phyloP scores from a whole-genome alignment of 2,329 filamentous ascomycete species.

The Blastomyces percursus region DNA sequence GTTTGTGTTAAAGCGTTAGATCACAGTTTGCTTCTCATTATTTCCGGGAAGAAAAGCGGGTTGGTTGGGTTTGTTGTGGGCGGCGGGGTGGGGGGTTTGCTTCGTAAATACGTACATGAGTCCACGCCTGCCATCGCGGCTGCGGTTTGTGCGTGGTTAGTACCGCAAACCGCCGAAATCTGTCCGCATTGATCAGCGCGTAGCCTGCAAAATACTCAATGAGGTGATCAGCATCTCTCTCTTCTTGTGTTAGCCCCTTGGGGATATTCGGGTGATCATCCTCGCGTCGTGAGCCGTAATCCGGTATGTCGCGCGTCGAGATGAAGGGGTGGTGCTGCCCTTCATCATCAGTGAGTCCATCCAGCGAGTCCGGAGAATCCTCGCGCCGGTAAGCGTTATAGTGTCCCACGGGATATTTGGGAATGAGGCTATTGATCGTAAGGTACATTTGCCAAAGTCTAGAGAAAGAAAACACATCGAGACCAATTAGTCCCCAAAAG shows the following conservation, averaged over 20 bases:
- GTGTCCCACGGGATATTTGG: constrained; percentile 10
- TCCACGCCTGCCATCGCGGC: constrained; percentile 23
- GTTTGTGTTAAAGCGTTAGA: neutral
- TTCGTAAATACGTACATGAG: constrained; percentile 18
- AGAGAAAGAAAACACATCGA: neutral
- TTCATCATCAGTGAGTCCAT: constrained; percentile 18
- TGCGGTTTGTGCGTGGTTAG: constrained; percentile 19
- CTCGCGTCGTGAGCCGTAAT: constrained; percentile 22
- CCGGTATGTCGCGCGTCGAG: constrained; percentile 19
- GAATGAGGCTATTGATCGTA: constrained; percentile 21
- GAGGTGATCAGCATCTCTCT: constrained; percentile 27
- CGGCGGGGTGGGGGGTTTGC: neutral
- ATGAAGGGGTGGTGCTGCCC: constrained; percentile 21
- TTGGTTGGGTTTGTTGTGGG: too few species aligned
- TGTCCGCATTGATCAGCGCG: constrained; percentile 23
- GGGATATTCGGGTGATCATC: constrained; percentile 18
- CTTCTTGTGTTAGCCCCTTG: constrained; percentile 19
- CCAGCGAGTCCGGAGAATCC: constrained; percentile 15
- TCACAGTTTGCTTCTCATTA: neutral
- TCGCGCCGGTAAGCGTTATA: constrained; percentile 9
- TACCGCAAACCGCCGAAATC: constrained; percentile 25
- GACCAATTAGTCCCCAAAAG: neutral
- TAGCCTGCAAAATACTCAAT: constrained; percentile 32
- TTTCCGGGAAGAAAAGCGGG: neutral
- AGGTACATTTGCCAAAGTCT: constrained; percentile 21